Evolutionary conservation across 371 early-diverging fungal genomes (phyloP), one percentile per base, ranked within the genome.

Genomic region (Rhizomucor pusillus): DNA sequence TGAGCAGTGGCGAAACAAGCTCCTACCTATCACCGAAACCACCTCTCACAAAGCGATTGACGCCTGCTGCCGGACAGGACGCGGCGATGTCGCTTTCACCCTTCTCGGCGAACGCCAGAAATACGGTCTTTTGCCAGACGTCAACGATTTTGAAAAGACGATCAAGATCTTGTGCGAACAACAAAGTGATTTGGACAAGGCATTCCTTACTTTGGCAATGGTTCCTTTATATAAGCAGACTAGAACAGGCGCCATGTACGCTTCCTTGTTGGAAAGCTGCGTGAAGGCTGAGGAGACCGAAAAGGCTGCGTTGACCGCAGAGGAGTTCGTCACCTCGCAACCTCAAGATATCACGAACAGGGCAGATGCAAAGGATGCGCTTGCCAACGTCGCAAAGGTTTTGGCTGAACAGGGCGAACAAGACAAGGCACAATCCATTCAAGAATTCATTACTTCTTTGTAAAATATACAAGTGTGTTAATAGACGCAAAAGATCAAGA

Each of bases 1-100:
- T 11, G 65, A 65, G 25, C 72, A 75, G 47, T 75, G 76, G 76
- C 70, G 76, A 19, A 60, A 48, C 43, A 59, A 54, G 35, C 62
- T 44, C 7, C 47, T 75, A 1, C 76, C 70, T n/a, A 52, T 72
- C 51, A 51, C 66, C 2, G 39, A 56, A 22, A 39, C 22, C 41
- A 57, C 66, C 37, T 54, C 63, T 3, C 39, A 56, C 25, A 67
- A 54, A 20, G 16, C 71, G 34, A 52, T 71, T 44, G 60, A 60
- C 16, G 46, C 56, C 10, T 57, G 57, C 48, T 67, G 70, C 55
- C 57, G 52, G 36, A 62, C 60, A 10, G 59, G 57, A 22, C 55
- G 66, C 1, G 69, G 67, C 18, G 71, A 75, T 48, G 55, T 65
- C 13, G 67, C 72, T 4, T 52, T 65, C 34, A 65, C 65, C 39